Evolutionary conservation across 331 rosid genomes (phyloP), one percentile per base, ranked within the genome.

Genomic region (Malus hybrid): DNA sequence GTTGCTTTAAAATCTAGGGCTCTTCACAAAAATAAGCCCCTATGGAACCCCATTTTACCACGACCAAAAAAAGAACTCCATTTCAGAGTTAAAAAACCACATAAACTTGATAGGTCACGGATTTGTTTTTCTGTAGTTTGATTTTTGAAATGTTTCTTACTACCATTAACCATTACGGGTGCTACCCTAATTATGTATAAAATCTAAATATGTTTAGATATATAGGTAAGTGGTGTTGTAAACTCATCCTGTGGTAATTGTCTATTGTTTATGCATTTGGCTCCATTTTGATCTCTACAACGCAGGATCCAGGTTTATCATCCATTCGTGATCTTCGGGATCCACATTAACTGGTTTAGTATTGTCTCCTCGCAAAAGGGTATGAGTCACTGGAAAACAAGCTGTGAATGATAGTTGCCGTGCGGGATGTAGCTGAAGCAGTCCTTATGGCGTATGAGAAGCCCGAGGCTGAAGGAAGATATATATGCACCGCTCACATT

Each of bases 381-480:
- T 31, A 1, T 31, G 88, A 79, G 22, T 67, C 84, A 7, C 0
- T 84, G 86, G 96, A 88, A 78, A 78, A 89, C 65, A 87, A 61
- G 79, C 33, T 0, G 7, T 78, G 74, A 0, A 31, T 28, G 74
- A 50, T 84, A 28, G 90, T 91, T 15, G 90, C 84, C 19, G 93
- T 88, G 18, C 87, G 83, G 2, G 93, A 91, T 59, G 18, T 88
- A 34, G 93, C 79, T 33, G 81, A 82, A 77, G 93, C 89, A 29
- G 50, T 87, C 36, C 54, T 88, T 32, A 42, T 87, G 83, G 78
- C 61, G 0, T 88, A 88, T 71, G 90, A 86, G 86, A 89, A 84
- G 80, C 73, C 10, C 1, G 90, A 83, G 75, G 61, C 61, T 46
- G 27, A 48, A 16, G 42, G 27, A 69, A 46, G 61, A 3, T 88